Percentiles rank a stretch among this genome's conserved stretches.
Evolutionary conservation across 2,329 filamentous ascomycete genomes (phyloP).

Genomic region (Monilinia aucupariae): DNA sequence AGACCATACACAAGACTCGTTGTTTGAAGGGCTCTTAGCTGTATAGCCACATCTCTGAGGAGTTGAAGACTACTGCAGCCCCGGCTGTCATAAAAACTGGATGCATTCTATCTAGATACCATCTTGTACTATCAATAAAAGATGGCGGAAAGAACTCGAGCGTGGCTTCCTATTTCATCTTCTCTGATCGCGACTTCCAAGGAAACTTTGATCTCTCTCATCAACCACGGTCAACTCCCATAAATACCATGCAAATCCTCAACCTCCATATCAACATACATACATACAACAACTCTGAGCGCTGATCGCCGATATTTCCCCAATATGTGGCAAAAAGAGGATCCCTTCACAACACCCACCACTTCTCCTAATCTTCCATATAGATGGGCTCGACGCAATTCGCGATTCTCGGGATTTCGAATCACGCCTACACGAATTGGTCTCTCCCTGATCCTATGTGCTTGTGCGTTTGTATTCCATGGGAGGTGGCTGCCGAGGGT

Average conservation of each 20-base stretch:
- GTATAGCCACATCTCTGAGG: too few relatives aligned
- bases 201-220: background rate
- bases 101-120: background rate
- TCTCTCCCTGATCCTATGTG: slow-evolving; percentile 18
- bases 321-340: slow-evolving; percentile 26
- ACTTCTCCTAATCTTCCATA: slow-evolving; percentile 16
- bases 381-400: slow-evolving; percentile 25
- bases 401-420: slow-evolving; percentile 23
- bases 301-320: too few relatives aligned
- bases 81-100: too few relatives aligned
- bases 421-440: slow-evolving; percentile 20
- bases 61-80: too few relatives aligned
- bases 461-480: slow-evolving; percentile 17
- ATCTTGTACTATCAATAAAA: background rate
- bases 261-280: too few relatives aligned
- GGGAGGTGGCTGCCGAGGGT: background rate
- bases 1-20: too few relatives aligned
- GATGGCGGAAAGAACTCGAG: background rate
- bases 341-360: slow-evolving; percentile 26
- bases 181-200: background rate
- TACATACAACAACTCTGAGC: too few relatives aligned
- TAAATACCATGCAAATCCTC: background rate
- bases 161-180: background rate
- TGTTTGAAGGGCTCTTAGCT: too few relatives aligned
- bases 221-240: too few relatives aligned